Percentiles rank a stretch among this genome's conserved stretches.
phyloP scores from a whole-genome alignment of 495 filamentous ascomycete genomes.

The Saxophila tyrrhenica region DNA sequence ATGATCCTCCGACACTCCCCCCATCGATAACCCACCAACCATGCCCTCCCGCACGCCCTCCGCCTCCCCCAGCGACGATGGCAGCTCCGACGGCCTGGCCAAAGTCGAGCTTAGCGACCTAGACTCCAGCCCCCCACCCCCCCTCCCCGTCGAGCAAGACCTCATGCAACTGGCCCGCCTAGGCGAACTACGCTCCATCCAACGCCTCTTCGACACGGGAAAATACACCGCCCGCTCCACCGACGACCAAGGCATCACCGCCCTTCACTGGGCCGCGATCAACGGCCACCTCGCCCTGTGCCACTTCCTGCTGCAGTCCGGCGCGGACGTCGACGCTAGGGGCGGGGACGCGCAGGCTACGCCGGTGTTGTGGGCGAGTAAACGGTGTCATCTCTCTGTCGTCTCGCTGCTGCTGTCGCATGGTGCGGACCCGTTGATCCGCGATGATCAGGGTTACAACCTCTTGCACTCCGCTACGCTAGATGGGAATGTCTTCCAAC shows the following conservation, averaged over 20 bases:
- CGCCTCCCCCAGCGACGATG: neutral
- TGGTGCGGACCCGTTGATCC: slow-evolving; percentile 80
- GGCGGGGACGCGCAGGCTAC: slow-evolving; percentile 90
- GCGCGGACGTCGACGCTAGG: slow-evolving; percentile 86
- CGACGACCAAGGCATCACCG: slow-evolving; percentile 88
- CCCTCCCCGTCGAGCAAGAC: slow-evolving; percentile 60
- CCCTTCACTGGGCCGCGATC: slow-evolving; percentile 98
- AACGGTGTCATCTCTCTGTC: slow-evolving; percentile 81
- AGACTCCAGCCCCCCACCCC: slow-evolving; percentile 27
- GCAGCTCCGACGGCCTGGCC: slow-evolving; percentile 10
- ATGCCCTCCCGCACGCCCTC: slow-evolving; percentile 4
- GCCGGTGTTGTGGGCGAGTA: slow-evolving; percentile 92
- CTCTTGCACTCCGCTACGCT: slow-evolving; percentile 93
- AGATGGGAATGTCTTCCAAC: slow-evolving; percentile 86
- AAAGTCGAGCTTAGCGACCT: slow-evolving; percentile 21
- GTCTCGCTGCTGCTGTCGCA: slow-evolving; percentile 70
- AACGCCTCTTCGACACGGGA: slow-evolving; percentile 72
- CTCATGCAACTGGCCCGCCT: slow-evolving; percentile 90
- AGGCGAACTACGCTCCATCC: slow-evolving; percentile 76
- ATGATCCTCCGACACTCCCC: neutral
- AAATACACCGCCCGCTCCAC: slow-evolving; percentile 68
- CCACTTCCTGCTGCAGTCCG: slow-evolving; percentile 81
- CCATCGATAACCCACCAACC: neutral
- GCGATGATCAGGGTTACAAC: slow-evolving; percentile 90
- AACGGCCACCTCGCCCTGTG: slow-evolving; percentile 96